A percentile compares a stretch with the other conserved stretches of the same genome.
Conservation (phyloP, 441 rosid species). For the Erysimum pusillum region DNA sequence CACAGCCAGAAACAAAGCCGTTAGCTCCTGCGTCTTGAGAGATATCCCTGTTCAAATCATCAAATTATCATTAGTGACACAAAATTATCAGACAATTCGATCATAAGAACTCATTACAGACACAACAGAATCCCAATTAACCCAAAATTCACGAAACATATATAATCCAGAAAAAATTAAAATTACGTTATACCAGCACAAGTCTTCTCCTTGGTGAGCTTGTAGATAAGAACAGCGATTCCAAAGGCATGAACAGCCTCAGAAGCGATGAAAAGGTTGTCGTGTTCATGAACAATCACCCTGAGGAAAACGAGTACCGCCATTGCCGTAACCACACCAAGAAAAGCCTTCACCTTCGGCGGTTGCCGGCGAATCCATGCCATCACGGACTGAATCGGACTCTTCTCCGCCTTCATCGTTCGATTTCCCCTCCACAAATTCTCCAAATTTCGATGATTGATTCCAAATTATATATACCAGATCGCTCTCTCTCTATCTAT, state of each 20-base stretch:
- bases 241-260: constrained; percentile 73
- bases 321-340: constrained; percentile 53
- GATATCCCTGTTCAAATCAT: constrained; percentile 59
- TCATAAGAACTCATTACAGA: not conserved
- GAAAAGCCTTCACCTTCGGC: constrained; percentile 60
- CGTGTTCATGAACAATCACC: constrained; percentile 65
- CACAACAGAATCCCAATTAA: not conserved
- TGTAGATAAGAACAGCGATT: constrained; percentile 65
- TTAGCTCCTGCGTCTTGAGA: constrained; percentile 74
- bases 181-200: constrained; percentile 53
- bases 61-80: not conserved
- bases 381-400: constrained; percentile 58
- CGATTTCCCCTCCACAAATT: not conserved
- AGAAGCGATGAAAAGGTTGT: constrained; percentile 66
- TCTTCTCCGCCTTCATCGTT: constrained; percentile 60
- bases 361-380: constrained; percentile 71
- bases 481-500: constrained; percentile 10
- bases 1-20: constrained; percentile 68
- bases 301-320: constrained; percentile 58
- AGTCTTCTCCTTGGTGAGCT: constrained; percentile 71
- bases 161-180: not conserved
- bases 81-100: not conserved
- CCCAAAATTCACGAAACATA: not conserved
- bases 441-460: not conserved
- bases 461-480: not conserved